These are phyloP conservation scores for Beauveria australis DNA, from an alignment of 2,329 filamentous ascomycete genomes.

Conservation along the genomic window DNA sequence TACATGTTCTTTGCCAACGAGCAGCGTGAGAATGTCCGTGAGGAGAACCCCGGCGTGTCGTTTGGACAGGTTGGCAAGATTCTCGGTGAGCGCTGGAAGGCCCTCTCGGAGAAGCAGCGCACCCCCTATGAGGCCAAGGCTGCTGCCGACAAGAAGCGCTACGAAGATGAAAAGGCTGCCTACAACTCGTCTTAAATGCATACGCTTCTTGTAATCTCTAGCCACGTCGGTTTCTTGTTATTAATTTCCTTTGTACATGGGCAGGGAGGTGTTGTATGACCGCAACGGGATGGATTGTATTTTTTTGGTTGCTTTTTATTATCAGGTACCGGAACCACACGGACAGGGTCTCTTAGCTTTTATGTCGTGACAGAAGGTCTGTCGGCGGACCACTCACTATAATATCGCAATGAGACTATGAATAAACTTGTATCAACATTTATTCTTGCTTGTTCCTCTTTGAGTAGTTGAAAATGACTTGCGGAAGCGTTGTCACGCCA, in stretches of 20 bases:
- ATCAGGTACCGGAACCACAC: slow-evolving; percentile 24
- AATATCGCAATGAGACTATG: slow-evolving; percentile 11
- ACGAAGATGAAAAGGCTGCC: slow-evolving; percentile 93
- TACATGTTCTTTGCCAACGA: slow-evolving; percentile 99
- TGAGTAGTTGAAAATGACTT: too few species aligned
- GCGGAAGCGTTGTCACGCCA: not conserved
- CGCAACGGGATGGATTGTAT: slow-evolving; percentile 30
- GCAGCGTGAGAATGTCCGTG: slow-evolving; percentile 94
- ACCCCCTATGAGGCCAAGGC: slow-evolving; percentile 95
- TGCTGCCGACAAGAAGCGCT: slow-evolving; percentile 95
- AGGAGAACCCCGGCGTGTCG: slow-evolving; percentile 95
- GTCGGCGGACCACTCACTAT: slow-evolving; percentile 6
- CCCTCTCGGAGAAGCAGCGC: slow-evolving; percentile 85
- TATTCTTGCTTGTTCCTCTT: not conserved
- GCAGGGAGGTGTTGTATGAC: slow-evolving; percentile 35
- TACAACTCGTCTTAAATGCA: slow-evolving; percentile 48
- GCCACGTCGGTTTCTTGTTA: slow-evolving; percentile 21
- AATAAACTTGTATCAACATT: slow-evolving; percentile 4
- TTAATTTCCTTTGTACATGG: slow-evolving; percentile 23
- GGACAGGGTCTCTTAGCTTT: slow-evolving; percentile 23
- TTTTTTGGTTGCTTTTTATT: slow-evolving; percentile 23
- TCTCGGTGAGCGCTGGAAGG: slow-evolving; percentile 98
- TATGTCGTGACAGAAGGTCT: slow-evolving; percentile 9
- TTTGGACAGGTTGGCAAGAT: slow-evolving; percentile 99
- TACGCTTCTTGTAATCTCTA: slow-evolving; percentile 14